Evolutionary conservation across 345 rosid species (phyloP).

Genomic region (Citrus unshiu): DNA sequence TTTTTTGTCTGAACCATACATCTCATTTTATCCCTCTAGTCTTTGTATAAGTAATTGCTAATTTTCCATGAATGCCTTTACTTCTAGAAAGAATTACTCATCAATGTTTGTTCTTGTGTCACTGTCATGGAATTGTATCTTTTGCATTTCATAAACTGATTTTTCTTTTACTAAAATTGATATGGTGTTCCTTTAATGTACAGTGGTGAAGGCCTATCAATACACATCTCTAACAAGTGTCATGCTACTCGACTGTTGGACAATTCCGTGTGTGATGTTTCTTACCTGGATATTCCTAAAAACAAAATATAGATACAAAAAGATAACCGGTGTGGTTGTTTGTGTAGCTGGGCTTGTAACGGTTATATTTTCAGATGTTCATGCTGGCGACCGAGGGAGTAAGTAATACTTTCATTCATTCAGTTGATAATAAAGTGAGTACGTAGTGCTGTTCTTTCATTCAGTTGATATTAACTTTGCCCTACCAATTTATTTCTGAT

Average conservation of each 20-base stretch:
- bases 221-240: constrained; percentile 84
- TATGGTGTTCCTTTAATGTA: constrained; percentile 12
- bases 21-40: neutral
- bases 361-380: constrained; percentile 94
- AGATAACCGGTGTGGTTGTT: constrained; percentile 68
- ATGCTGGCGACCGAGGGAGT: constrained; percentile 71
- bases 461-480: neutral
- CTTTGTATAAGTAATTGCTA: neutral
- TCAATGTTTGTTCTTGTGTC: neutral
- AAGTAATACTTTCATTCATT: constrained; percentile 9
- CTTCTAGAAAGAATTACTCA: neutral
- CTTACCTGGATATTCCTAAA: constrained; percentile 76
- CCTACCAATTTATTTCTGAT: neutral
- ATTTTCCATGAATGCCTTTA: neutral
- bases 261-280: constrained; percentile 81
- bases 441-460: constrained; percentile 4
- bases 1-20: neutral
- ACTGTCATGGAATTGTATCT: neutral
- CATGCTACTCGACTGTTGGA: constrained; percentile 95
- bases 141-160: neutral
- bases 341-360: constrained; percentile 78
- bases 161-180: constrained; percentile 7
- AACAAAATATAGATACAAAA: constrained; percentile 75
- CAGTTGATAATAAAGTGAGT: constrained; percentile 39
- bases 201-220: constrained; percentile 95